These are phyloP conservation scores for Exophiala sideris DNA, from an alignment of 2,329 filamentous ascomycete species.

Conservation along the genomic window DNA sequence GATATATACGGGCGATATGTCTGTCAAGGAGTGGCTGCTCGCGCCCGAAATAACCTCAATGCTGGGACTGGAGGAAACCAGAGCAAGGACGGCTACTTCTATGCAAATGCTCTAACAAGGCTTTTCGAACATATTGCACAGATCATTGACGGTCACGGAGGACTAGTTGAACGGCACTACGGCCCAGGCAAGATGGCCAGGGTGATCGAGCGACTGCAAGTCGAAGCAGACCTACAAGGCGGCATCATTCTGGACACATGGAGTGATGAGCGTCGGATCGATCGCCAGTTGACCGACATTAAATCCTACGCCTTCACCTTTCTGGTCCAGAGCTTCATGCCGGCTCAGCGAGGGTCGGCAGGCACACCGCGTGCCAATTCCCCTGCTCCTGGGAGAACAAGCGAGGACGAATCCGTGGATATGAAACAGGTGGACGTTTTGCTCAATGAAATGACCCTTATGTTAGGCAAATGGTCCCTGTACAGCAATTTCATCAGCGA, in stretches of 20 bases:
- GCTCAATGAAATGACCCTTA: conserved; percentile 81
- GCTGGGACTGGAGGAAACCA: conserved; percentile 59
- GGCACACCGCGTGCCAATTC: conserved; percentile 70
- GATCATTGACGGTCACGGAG: conserved; percentile 88
- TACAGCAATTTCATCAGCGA: conserved; percentile 85
- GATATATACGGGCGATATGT: conserved; percentile 96
- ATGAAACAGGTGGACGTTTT: conserved; percentile 94
- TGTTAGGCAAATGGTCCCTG: conserved; percentile 89
- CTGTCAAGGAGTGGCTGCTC: conserved; percentile 85
- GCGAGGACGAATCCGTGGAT: conserved; percentile 88
- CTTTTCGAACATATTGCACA: conserved; percentile 97
- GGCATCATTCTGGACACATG: conserved; percentile 95
- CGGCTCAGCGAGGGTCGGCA: conserved; percentile 60
- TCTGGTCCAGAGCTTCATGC: conserved; percentile 87
- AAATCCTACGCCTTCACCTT: conserved; percentile 98
- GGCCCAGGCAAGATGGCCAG: conserved; percentile 88
- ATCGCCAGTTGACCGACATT: conserved; percentile 85
- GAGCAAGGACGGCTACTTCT: conserved; percentile 79
- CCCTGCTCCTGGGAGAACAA: conserved; percentile 65
- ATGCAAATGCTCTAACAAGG: conserved; percentile 83
- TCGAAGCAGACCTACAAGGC: conserved; percentile 93
- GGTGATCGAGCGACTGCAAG: conserved; percentile 87
- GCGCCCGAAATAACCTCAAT: conserved; percentile 76
- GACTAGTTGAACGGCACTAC: conserved; percentile 90
- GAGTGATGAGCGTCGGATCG: conserved; percentile 81